Base-by-base conservation (phyloP, 768 basidiomycete genomes). In the Tremella mesenterica region DNA sequence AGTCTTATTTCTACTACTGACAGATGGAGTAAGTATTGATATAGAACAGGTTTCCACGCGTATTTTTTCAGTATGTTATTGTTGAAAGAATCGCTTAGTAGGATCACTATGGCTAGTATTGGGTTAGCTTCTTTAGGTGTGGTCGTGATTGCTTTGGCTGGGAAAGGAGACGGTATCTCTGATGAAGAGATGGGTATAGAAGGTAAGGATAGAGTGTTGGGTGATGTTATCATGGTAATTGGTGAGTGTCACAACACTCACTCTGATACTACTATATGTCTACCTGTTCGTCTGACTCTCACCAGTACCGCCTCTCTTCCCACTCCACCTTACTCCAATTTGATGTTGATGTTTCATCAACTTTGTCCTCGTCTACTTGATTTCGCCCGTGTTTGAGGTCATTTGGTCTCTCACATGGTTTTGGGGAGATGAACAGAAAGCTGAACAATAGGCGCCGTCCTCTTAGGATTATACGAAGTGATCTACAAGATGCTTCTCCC, bases 11-110 rank as follows among this genome's bases (percentile, higher is more conserved):
- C n/a, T n/a, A n/a, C n/a, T n/a, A n/a, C n/a, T n/a, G n/a, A n/a
- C n/a, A n/a, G n/a, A n/a, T n/a, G n/a, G n/a, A n/a, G n/a, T n/a
- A n/a, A n/a, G n/a, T n/a, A n/a, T n/a, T n/a, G n/a, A n/a, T n/a
- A n/a, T n/a, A n/a, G n/a, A n/a, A n/a, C n/a, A n/a, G n/a, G n/a
- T 0, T 91, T 96, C 76, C 91, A 89, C 72, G 86, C 87, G 4
- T 97, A 96, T 68, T 69, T 89, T 25, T 81, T 96, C 69, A 81
- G 84, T n/a, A 81, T 91, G 56, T 31, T 69, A 33, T 58, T 74
- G 23, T 59, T 74, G 2, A 43, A 63, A 31, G 58, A 59, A 44
- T 81, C 81, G 61, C 62, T 89, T 2, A 82, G 84, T 84, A 84
- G 85, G 80, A 85, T 56, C 58, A 78, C 14, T 76, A 80, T 90